Base-by-base conservation (phyloP, 2,329 filamentous ascomycete species). In the Aspergillus sp. region DNA sequence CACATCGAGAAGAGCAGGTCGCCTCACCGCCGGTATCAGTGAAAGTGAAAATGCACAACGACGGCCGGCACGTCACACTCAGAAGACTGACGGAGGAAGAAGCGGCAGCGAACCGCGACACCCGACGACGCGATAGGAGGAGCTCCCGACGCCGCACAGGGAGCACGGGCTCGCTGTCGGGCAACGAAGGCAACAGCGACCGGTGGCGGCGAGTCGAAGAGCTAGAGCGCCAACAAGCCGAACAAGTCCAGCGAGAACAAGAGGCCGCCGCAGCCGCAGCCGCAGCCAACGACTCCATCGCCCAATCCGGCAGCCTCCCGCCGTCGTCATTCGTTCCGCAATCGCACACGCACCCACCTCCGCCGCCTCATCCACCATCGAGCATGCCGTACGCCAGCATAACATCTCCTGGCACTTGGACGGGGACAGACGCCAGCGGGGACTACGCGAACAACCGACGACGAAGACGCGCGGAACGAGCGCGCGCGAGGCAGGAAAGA, bases 1-100 rank as follows among this genome's bases (percentile, higher is more conserved):
- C 52, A 39, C 51, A 44, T 24, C 52, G 58, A 25, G 61, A 66
- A 27, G 63, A 63, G 28, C 64, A 65, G 39, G 57, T 68, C 17
- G 64, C 63, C 15, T 74, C 72, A 0, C 74, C 73, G n/a, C 73
- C 74, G 2, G 72, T 78, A 29, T 75, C 71, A 17, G 68, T 80
- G 34, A 77, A 78, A 51, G 68, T 80, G 26, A 76, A 77, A 48
- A 75, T 78, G 68, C 74, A 78, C 53, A 69, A 72, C 36, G 74
- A 79, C 41, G 74, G 74, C 15, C 67, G 74, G 5, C 72, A 76
- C 45, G 74, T 80, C 22, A 80, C 76, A 2, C 62, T 80, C 5
- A 66, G 75, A 16, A 63, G 74, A 8, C 58, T 80, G 15, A 75
- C 72, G 8, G 72, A 76, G 45, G 69, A 76, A 55, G 75, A 79